phyloP scores from a whole-genome alignment of 192 early-diverging fungal genomes.

The Backusella westeae region DNA sequence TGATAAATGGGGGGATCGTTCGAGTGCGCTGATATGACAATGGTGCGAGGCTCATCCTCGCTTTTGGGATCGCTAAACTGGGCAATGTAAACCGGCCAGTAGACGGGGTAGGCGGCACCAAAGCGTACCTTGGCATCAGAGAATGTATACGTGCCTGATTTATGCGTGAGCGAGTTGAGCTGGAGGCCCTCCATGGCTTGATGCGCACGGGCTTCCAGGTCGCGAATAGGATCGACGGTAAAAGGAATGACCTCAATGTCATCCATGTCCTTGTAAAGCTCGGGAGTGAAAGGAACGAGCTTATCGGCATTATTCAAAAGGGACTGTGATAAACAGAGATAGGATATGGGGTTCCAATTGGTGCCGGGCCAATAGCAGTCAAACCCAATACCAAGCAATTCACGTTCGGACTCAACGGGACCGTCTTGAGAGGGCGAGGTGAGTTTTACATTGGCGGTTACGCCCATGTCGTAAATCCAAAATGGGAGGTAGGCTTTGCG shows the following conservation, averaged over 20 bases:
- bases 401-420: neutral
- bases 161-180: neutral
- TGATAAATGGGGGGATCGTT: conserved; percentile 24
- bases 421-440: neutral
- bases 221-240: conserved; percentile 15
- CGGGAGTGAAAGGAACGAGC: conserved; percentile 12
- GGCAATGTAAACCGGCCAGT: conserved; percentile 36
- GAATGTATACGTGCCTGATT: neutral
- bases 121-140: conserved; percentile 8
- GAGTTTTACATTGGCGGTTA: conserved; percentile 5
- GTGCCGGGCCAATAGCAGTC: conserved; percentile 35
- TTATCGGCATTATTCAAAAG: conserved; percentile 1
- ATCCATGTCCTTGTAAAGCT: neutral
- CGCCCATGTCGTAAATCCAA: conserved; percentile 34
- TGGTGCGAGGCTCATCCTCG: conserved; percentile 5
- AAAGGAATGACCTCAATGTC: conserved; percentile 34
- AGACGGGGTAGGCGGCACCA: conserved; percentile 31
- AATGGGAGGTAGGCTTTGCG: conserved; percentile 34
- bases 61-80: conserved; percentile 9
- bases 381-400: conserved; percentile 19
- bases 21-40: conserved; percentile 26
- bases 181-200: neutral
- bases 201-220: conserved; percentile 6
- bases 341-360: conserved; percentile 27
- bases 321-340: conserved; percentile 25